Base-by-base conservation (phyloP, 768 basidiomycete species). In the Rubroboletus satanas region DNA sequence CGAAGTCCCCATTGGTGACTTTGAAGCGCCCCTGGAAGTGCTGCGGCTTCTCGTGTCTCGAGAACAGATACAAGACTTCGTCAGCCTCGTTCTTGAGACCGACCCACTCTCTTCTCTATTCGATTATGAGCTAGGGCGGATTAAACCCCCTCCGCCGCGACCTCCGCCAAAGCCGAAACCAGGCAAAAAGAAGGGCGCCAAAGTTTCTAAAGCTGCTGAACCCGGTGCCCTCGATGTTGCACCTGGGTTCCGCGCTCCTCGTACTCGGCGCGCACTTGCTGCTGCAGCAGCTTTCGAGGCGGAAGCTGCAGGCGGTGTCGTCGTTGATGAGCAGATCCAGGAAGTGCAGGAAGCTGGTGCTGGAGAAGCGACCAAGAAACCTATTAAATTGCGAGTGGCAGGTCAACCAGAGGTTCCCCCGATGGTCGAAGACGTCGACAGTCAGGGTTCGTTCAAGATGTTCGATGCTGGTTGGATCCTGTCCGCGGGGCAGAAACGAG, bases 381-480 rank as follows among this genome's bases (percentile, higher is more conserved):
- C 60, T 59, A n/a, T 55, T 59, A 59, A 66, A 39, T 36, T 33
- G 29, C 71, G 69, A 17, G 17, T 28, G 36, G 15, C 52, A 23
- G 64, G 71, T 54, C 67, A 70, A 45, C 58, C 75, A 14, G 75
- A 76, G 2, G 65, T 77, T 3, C 80, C 85, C 5, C 77, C 80
- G 26, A 73, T 88, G 51, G 85, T 91, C 3, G 79, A 84, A n/a
- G 76, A 84, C 39, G 83, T 95, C 32, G 88, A 87, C 65, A 78
- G 80, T 41, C 79, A 82, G 51, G 80, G 80, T 41, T 86, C 85
- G 18, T 97, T 96, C 76, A 81, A 76, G 65, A 71, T 86, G 72
- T 96, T 96, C 72, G 87, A 97, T 55, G 75, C 77, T 23, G 93
- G 93, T 0, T 95, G 92, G 93, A 90, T 96, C 8, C 72, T 95